phyloP scores from a whole-genome alignment of 495 filamentous ascomycete genomes.

The Trichoderma erinaceum region DNA sequence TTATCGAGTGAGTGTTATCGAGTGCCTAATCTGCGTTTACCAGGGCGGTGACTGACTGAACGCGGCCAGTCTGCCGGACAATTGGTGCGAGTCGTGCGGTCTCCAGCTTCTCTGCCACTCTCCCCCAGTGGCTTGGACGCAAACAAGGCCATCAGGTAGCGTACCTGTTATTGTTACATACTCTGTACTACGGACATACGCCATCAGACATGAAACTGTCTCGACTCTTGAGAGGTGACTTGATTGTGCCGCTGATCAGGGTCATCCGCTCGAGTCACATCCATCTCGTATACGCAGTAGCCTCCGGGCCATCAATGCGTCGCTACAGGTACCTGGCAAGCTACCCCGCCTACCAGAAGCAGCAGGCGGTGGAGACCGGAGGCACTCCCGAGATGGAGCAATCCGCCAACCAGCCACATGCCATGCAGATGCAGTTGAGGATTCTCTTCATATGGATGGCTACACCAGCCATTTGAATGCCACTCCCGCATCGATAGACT shows the following conservation, averaged over 20 bases:
- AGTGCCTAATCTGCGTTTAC: neutral
- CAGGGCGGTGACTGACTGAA: constrained; percentile 1
- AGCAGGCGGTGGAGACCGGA: neutral
- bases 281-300: neutral
- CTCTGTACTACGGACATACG: neutral
- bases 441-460: too few species aligned
- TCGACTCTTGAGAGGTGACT: neutral
- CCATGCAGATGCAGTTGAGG: too few species aligned
- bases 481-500: too few species aligned
- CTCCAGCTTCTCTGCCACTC: neutral
- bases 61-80: neutral
- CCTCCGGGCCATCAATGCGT: neutral
- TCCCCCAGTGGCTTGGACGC: neutral
- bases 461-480: too few species aligned
- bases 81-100: neutral
- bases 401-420: too few species aligned
- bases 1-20: neutral
- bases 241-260: neutral
- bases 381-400: too few species aligned
- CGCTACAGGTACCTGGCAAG: neutral
- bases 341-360: neutral
- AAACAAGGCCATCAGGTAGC: neutral
- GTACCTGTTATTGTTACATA: neutral
- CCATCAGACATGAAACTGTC: neutral
- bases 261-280: too few species aligned